Base-by-base conservation (phyloP, 202 grass and related monocot genomes). In the Hordeum pubiflorum region DNA sequence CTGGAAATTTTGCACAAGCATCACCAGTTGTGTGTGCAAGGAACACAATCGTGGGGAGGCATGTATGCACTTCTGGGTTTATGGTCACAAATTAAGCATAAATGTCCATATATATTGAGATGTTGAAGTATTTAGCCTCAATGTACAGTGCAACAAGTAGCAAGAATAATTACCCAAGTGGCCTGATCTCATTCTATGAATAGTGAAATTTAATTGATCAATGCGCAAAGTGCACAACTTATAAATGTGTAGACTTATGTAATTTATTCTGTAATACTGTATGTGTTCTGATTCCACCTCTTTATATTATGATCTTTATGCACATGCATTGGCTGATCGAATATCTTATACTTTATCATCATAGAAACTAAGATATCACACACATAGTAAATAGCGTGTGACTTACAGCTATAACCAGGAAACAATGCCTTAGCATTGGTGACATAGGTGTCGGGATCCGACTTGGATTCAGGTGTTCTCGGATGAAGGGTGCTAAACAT, bases 131-230 rank as follows among this genome's bases (percentile, higher is more conserved):
- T 69, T 69, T 24, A 24, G 23, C 78, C 9, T 58, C 18, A 34
- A 64, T 64, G 11, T 66, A 79, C 7, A 36, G 7, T 52, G 18
- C 11, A 54, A 79, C 43, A 79, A 79, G 62, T 79, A 67, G 59
- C n/a, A 67, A 54, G 27, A 31, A 52, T 50, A 18, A 21, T 43
- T 69, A 44, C 38, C 23, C 38, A 26, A 43, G 66, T 23, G 43
- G 21, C 20, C 23, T 23, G 37, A 38, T 68, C 56, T 41, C 14
- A 62, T 62, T 77, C 23, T 62, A 63, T 61, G 24, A n/a, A 77
- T 32, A 44, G 9, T 63, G 23, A 63, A 62, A 62, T 62, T 62
- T 62, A 12, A 1, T 62, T 22, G 7, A 61, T 58, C 74, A 27
- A 9, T 40, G 34, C 7, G 37, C 34, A 58, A 7, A 26, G 74